Base-by-base conservation (phyloP, 495 filamentous ascomycete species). In the Parmelia sp. region DNA sequence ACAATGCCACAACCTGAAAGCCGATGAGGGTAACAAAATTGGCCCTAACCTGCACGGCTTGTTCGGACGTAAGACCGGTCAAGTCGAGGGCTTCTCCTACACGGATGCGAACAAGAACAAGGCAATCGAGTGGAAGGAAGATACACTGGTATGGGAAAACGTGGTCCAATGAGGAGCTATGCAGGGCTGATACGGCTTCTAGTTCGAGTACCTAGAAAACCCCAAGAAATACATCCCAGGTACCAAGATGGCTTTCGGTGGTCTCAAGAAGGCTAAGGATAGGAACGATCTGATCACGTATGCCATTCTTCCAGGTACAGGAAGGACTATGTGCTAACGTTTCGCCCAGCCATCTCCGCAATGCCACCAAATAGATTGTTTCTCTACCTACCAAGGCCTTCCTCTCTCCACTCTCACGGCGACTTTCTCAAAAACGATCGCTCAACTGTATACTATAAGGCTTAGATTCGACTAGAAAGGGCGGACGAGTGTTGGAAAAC, bases 161-260 rank as follows among this genome's bases (percentile, higher is more conserved):
- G 1, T 37, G 6, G 25, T 8, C 23, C 25, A 19, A 11, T 51
- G n/a, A 0, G 3, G 11, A 29, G 27, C 12, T 1, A 15, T 39
- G 8, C 17, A 35, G 2, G 17, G 36, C 61, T 63, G 19, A 63
- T 3, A 1, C 25, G 27, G 4, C 19, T 31, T 35, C 44, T 35
- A 68, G 89, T 93, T 91, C 75, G 80, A 85, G 66, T 93, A 93
- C 83, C 87, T 93, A 72, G 90, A 93, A 80, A 93, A 93, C 83
- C 90, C 90, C 70, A 93, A 93, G 83, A 93, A 93, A 79, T 93
- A 86, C 86, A 97, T 99, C 68, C 95, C 94, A 72, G 94, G 94
- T 70, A 99, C 94, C 78, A 99, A 99, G 91, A 99, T 99, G 94
- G 94, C 94, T 73, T 99, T 99, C 78, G 94, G 94, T 82, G 94